phyloP scores from a whole-genome alignment of 176 grass and related monocot species.

The Aegilops speltoides region DNA sequence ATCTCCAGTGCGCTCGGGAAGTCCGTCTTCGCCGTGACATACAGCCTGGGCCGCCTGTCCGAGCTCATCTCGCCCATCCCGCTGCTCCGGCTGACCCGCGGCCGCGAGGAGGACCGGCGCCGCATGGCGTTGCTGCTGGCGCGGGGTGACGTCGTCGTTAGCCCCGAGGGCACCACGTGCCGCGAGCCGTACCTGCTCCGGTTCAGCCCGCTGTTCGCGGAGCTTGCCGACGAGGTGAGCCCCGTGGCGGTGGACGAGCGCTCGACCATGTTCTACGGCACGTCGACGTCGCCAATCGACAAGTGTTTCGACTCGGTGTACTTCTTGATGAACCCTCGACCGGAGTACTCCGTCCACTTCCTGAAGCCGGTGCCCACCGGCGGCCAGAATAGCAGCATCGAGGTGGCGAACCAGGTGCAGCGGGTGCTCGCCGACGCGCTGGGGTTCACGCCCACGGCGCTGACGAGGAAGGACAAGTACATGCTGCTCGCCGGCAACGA shows the following conservation, averaged over 20 bases:
- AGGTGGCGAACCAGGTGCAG: slow-evolving; percentile 56
- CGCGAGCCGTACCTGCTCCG: slow-evolving; percentile 70
- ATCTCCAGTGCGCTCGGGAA: slow-evolving; percentile 46
- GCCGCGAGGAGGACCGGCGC: slow-evolving; percentile 42
- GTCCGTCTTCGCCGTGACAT: slow-evolving; percentile 41
- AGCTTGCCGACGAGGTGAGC: slow-evolving; percentile 48
- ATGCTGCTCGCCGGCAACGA: slow-evolving; percentile 65
- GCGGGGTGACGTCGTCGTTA: slow-evolving; percentile 43
- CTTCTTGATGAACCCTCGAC: slow-evolving; percentile 57
- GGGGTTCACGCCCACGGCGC: slow-evolving; percentile 52
- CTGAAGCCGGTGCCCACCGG: slow-evolving; percentile 40
- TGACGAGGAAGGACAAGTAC: slow-evolving; percentile 83
- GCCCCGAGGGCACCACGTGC: slow-evolving; percentile 73
- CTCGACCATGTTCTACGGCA: slow-evolving; percentile 63
- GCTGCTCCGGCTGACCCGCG: slow-evolving; percentile 47
- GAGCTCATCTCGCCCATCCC: slow-evolving; percentile 63
- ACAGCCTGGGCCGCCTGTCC: slow-evolving; percentile 58
- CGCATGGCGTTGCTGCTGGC: slow-evolving; percentile 41
- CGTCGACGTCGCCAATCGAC: slow-evolving; percentile 39
- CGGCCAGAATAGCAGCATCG: slow-evolving; percentile 5
- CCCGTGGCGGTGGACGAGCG: slow-evolving; percentile 48
- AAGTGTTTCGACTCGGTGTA: slow-evolving; percentile 70
- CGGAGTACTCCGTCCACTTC: slow-evolving; percentile 48
- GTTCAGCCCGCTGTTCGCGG: slow-evolving; percentile 69
- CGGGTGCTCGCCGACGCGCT: slow-evolving; percentile 36